Conservation (phyloP, 2,329 filamentous ascomycete species). For the Corinectria fuckeliana region DNA sequence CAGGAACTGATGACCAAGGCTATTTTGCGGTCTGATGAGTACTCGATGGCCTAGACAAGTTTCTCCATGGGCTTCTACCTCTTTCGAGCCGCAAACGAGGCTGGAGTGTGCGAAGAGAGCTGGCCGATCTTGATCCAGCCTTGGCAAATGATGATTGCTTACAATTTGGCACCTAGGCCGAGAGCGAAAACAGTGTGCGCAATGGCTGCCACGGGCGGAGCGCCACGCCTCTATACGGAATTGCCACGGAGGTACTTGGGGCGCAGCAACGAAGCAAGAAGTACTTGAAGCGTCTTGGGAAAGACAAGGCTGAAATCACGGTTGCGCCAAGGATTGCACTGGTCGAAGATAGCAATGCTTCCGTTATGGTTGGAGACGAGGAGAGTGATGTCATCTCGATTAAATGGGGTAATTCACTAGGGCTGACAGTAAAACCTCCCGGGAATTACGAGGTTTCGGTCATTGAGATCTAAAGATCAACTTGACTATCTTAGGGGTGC, state of each 20-base stretch:
- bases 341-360: not conserved
- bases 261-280: conserved; percentile 3
- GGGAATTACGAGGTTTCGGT: not conserved
- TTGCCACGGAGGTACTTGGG: conserved; percentile 1
- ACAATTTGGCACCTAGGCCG: conserved; percentile 16
- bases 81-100: conserved; percentile 8
- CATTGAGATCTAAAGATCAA: not conserved
- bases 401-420: not conserved
- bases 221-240: conserved; percentile 8
- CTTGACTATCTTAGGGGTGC: not conserved
- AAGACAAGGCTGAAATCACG: not conserved
- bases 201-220: conserved; percentile 14
- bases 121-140: conserved; percentile 9
- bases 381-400: not conserved
- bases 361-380: conserved; percentile 1
- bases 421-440: not conserved
- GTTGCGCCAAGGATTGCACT: conserved; percentile 2
- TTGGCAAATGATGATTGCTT: conserved; percentile 15
- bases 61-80: conserved; percentile 15
- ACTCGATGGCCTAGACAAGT: conserved; percentile 7
- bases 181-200: conserved; percentile 15
- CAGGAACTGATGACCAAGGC: conserved; percentile 10
- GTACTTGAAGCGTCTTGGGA: conserved; percentile 2
- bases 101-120: conserved; percentile 8
- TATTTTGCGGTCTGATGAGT: not conserved